These are phyloP conservation scores for Antarctomyces pellizariae DNA, from an alignment of 495 filamentous ascomycete genomes.

Conservation along the genomic window DNA sequence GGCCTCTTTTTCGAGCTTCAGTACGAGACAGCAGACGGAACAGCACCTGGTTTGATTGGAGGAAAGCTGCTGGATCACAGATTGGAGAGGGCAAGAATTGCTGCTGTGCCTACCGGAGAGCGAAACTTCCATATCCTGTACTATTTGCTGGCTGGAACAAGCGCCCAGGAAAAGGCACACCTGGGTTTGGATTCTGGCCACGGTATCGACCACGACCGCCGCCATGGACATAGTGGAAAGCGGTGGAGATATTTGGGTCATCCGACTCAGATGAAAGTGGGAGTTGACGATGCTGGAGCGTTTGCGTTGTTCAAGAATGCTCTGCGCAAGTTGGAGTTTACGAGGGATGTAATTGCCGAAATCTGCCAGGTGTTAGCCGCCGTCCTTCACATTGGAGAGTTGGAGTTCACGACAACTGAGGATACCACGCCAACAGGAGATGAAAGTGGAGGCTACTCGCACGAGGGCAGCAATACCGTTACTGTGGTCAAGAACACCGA, in stretches of 20 bases:
- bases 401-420: conserved; percentile 68
- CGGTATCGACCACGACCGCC: conserved; percentile 14
- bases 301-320: conserved; percentile 97
- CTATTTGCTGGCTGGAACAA: conserved; percentile 84
- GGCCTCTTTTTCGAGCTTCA: conserved; percentile 90
- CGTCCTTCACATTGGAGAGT: conserved; percentile 85
- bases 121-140: conserved; percentile 91
- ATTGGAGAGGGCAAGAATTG: conserved; percentile 71
- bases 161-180: conserved; percentile 69
- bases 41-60: conserved; percentile 65
- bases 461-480: conserved; percentile 69
- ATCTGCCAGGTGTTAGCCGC: conserved; percentile 82
- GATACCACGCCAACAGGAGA: conserved; percentile 56
- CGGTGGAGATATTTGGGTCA: conserved; percentile 92
- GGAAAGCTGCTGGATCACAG: conserved; percentile 87
- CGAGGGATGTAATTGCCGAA: conserved; percentile 78
- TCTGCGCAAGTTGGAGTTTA: conserved; percentile 79
- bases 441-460: conserved; percentile 87
- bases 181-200: conserved; percentile 45
- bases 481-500: conserved; percentile 89
- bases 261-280: conserved; percentile 86
- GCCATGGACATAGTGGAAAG: conserved; percentile 29
- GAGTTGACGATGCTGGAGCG: conserved; percentile 83
- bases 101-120: conserved; percentile 80
- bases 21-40: conserved; percentile 70